Percentiles rank a stretch among this genome's conserved stretches.
These are phyloP conservation scores for Saraca asoca DNA, from an alignment of 331 rosid genomes.

Conservation along the genomic window DNA sequence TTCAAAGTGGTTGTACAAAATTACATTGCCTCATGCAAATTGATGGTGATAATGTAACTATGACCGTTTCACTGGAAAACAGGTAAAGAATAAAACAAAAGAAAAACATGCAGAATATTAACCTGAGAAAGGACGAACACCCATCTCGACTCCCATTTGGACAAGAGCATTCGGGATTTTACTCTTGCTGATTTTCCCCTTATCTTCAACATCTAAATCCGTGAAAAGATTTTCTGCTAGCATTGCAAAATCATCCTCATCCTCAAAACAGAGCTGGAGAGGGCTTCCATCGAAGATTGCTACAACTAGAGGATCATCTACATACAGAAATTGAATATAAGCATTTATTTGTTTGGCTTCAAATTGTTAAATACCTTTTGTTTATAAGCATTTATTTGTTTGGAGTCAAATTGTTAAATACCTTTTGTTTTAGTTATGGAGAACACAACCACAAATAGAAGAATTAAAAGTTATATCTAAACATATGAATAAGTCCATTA, in stretches of 20 bases:
- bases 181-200: slow-evolving; percentile 79
- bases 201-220: slow-evolving; percentile 81
- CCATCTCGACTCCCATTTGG: slow-evolving; percentile 91
- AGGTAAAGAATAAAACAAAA: no score
- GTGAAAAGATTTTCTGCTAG: slow-evolving; percentile 82
- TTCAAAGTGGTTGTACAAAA: no score
- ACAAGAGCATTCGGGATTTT: slow-evolving; percentile 72
- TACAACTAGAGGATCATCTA: slow-evolving; percentile 76
- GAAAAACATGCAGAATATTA: no score
- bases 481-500: background rate
- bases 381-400: slow-evolving; percentile 15
- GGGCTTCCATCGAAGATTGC: slow-evolving; percentile 79
- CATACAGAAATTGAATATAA: slow-evolving; percentile 23
- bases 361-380: background rate
- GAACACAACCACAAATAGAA: background rate
- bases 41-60: no score
- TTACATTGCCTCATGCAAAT: no score
- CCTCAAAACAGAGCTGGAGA: slow-evolving; percentile 64
- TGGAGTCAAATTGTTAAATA: background rate
- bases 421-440: background rate
- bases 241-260: slow-evolving; percentile 97
- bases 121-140: slow-evolving; percentile 95
- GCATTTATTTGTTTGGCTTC: background rate
- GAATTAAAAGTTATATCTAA: background rate
- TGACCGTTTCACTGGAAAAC: no score